These are phyloP conservation scores for Kwoniella shandongensis DNA, from an alignment of 768 basidiomycete species.

Conservation along the genomic window DNA sequence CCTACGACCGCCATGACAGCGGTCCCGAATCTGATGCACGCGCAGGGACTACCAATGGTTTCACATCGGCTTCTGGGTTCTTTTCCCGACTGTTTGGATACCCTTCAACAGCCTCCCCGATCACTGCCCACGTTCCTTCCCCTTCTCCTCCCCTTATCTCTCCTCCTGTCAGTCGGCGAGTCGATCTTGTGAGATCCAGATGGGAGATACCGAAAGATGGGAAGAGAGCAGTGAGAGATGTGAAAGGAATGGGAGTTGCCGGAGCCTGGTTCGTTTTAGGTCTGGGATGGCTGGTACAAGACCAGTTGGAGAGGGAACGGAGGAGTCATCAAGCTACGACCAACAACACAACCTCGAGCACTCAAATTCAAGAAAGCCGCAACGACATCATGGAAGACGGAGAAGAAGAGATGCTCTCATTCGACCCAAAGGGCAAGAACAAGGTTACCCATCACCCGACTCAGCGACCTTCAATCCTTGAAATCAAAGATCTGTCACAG, in stretches of 20 bases:
- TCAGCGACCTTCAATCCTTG: background rate
- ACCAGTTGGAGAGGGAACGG: conserved; percentile 19
- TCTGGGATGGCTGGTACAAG: conserved; percentile 38
- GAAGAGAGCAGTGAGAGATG: conserved; percentile 39
- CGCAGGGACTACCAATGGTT: no score
- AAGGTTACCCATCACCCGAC: background rate
- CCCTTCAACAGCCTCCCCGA: background rate
- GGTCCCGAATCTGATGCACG: conserved; percentile 14
- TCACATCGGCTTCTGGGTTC: background rate
- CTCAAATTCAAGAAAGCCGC: no score
- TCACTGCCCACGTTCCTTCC: background rate
- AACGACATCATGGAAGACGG: no score
- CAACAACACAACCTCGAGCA: no score
- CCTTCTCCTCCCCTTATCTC: background rate
- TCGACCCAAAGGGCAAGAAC: conserved; percentile 8
- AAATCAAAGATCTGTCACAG: conserved; percentile 1
- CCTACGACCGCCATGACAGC: background rate
- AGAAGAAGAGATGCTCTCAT: conserved; percentile 13
- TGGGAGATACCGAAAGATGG: conserved; percentile 46
- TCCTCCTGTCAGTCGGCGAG: conserved; percentile 2
- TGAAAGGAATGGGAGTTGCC: conserved; percentile 42
- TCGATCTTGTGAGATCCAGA: conserved; percentile 26
- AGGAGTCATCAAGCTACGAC: background rate
- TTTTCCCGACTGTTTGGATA: conserved; percentile 10
- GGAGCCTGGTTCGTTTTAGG: conserved; percentile 44